These are phyloP conservation scores for Exophiala phaeomuriformis DNA, from an alignment of 2,329 filamentous ascomycete species.

Conservation along the genomic window DNA sequence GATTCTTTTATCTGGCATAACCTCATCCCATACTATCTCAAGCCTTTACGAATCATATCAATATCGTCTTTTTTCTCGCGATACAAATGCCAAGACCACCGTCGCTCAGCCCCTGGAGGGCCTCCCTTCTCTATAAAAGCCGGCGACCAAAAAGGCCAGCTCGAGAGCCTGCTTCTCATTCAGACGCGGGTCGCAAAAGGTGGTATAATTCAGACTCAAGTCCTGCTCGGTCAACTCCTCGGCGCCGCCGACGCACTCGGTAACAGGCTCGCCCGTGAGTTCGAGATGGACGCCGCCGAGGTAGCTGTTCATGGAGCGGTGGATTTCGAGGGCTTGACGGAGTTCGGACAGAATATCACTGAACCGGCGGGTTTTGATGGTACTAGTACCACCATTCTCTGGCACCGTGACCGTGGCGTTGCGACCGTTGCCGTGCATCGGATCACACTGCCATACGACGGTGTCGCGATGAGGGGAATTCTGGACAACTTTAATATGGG, in stretches of 20 bases:
- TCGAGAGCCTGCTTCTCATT: conserved; percentile 98
- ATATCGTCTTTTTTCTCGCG: too few relatives aligned
- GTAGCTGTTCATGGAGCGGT: conserved; percentile 74
- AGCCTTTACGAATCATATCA: too few relatives aligned
- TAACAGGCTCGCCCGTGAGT: conserved; percentile 90
- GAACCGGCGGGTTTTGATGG: conserved; percentile 90
- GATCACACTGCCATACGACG: conserved; percentile 97
- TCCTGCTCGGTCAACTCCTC: conserved; percentile 83
- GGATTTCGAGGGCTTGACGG: conserved; percentile 72
- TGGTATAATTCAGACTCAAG: conserved; percentile 83
- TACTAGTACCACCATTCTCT: conserved; percentile 55
- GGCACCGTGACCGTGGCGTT: conserved; percentile 30
- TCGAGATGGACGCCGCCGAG: conserved; percentile 92
- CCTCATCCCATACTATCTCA: too few relatives aligned
- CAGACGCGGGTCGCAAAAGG: conserved; percentile 86
- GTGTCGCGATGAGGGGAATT: conserved; percentile 54
- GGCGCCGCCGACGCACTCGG: conserved; percentile 88
- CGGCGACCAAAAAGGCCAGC: conserved; percentile 85
- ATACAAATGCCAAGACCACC: too few relatives aligned
- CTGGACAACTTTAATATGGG: conserved; percentile 83
- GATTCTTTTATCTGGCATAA: too few relatives aligned
- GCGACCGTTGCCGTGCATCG: conserved; percentile 82
- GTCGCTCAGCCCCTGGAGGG: too few relatives aligned
- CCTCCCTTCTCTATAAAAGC: conserved; percentile 56
- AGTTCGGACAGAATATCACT: conserved; percentile 83